These are phyloP conservation scores for Sordariomycetes sp. DNA, from an alignment of 2,329 filamentous ascomycete genomes.

Conservation along the genomic window DNA sequence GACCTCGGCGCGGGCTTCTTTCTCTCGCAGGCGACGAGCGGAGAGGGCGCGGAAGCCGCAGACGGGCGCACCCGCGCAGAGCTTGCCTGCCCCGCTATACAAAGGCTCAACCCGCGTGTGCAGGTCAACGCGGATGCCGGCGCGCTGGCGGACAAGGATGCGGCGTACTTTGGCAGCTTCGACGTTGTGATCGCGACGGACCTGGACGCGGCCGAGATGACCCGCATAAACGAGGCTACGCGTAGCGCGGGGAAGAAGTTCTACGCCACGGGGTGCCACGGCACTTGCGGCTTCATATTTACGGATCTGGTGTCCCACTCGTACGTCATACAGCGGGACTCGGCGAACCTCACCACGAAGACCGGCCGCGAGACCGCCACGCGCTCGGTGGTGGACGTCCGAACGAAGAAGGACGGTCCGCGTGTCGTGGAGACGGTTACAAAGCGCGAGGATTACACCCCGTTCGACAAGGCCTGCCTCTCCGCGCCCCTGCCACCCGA, in stretches of 20 bases:
- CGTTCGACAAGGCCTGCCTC: slow-evolving; percentile 73
- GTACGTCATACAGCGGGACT: slow-evolving; percentile 77
- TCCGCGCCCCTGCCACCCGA: slow-evolving; percentile 62
- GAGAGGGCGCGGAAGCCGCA: slow-evolving; percentile 36
- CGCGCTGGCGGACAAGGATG: slow-evolving; percentile 55
- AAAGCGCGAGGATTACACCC: slow-evolving; percentile 84
- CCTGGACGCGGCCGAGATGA: slow-evolving; percentile 62
- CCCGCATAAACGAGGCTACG: slow-evolving; percentile 76
- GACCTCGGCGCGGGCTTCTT: slow-evolving; percentile 82
- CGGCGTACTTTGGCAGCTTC: slow-evolving; percentile 67
- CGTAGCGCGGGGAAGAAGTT: slow-evolving; percentile 70
- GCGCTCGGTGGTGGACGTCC: slow-evolving; percentile 61
- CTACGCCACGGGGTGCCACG: slow-evolving; percentile 80
- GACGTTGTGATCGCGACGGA: slow-evolving; percentile 88
- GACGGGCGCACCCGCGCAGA: slow-evolving; percentile 77
- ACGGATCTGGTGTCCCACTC: slow-evolving; percentile 85
- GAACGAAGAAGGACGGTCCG: slow-evolving; percentile 54
- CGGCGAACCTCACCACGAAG: slow-evolving; percentile 60
- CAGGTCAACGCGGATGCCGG: slow-evolving; percentile 59
- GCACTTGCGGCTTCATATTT: slow-evolving; percentile 92
- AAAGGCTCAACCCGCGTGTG: slow-evolving; percentile 84
- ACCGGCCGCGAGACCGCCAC: slow-evolving; percentile 63
- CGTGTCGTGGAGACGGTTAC: slow-evolving; percentile 78
- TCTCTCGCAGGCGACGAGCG: slow-evolving; percentile 31
- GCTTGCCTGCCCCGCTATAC: slow-evolving; percentile 67